Conservation (phyloP, 495 filamentous ascomycete species). For the Tuber melanosporum region DNA sequence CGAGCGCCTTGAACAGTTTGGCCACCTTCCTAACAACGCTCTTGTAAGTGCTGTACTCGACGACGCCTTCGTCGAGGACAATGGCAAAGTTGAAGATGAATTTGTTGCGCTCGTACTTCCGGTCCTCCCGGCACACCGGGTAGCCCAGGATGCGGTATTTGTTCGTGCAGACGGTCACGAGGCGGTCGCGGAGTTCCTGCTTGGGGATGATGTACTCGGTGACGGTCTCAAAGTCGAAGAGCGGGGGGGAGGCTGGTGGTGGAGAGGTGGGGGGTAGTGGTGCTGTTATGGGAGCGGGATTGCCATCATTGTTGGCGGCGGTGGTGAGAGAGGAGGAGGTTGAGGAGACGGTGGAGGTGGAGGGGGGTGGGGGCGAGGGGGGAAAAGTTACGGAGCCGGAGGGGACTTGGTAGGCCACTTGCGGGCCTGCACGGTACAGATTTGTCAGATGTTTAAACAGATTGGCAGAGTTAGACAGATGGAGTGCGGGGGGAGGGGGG, state of each 20-base stretch:
- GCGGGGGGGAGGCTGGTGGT: constrained; percentile 50
- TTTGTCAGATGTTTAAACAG: not conserved
- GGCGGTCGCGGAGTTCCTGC: constrained; percentile 81
- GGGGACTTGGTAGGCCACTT: constrained; percentile 67
- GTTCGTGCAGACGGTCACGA: constrained; percentile 69
- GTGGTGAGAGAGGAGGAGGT: too few species aligned
- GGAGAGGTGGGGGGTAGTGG: constrained; percentile 42
- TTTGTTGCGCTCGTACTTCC: constrained; percentile 78
- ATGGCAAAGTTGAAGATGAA: constrained; percentile 97
- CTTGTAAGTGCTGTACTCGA: constrained; percentile 63
- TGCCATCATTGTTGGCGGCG: not conserved
- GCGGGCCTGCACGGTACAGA: constrained; percentile 56
- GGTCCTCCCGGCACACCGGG: constrained; percentile 74
- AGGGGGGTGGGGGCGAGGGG: constrained; percentile 50
- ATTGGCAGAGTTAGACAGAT: not conserved
- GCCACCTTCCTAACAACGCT: constrained; percentile 80
- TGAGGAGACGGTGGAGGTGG: constrained; percentile 24
- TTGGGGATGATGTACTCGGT: constrained; percentile 88
- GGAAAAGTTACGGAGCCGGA: constrained; percentile 66
- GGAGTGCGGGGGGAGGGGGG: not conserved
- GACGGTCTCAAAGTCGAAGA: constrained; percentile 76
- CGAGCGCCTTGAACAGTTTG: constrained; percentile 74
- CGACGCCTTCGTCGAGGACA: constrained; percentile 63
- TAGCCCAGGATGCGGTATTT: constrained; percentile 78
- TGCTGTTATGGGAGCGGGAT: constrained; percentile 47